Evolutionary conservation across 148 eudicot genomes (phyloP).

Genomic region (Fagopyrum tataricum): DNA sequence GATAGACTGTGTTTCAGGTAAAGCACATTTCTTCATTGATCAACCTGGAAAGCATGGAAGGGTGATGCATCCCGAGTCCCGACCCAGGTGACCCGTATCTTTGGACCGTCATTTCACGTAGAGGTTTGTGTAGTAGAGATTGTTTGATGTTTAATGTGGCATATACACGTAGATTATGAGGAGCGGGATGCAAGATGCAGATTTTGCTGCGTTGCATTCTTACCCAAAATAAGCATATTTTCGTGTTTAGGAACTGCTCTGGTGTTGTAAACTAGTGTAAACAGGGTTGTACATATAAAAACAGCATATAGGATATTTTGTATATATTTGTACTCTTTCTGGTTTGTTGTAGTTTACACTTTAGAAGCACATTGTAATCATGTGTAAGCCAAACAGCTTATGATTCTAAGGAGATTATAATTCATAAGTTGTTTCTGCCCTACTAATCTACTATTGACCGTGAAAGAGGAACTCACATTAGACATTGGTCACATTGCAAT

Average conservation of each 20-base stretch:
- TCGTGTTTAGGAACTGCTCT: neutral
- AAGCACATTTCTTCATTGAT: neutral
- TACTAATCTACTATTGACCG: too few relatives aligned
- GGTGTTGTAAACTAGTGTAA: neutral
- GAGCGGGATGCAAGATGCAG: neutral
- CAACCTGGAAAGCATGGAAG: neutral
- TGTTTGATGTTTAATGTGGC: neutral
- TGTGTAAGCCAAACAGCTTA: too few relatives aligned
- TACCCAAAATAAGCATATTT: neutral
- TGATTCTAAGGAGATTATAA: too few relatives aligned
- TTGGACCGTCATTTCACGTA: neutral
- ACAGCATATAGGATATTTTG: neutral
- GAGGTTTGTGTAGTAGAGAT: neutral
- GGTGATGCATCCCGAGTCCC: neutral
- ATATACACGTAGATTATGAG: neutral
- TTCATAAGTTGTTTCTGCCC: too few relatives aligned
- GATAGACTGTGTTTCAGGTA: neutral
- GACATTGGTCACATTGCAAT: too few relatives aligned
- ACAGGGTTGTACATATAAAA: neutral
- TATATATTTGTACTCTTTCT: too few relatives aligned
- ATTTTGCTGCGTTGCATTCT: neutral
- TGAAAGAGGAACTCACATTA: too few relatives aligned
- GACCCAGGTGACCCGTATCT: neutral
- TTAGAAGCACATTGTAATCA: too few relatives aligned
- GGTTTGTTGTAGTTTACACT: too few relatives aligned